A percentile compares a stretch with the other conserved stretches of the same genome.
Evolutionary conservation across 176 grass and related monocot genomes (phyloP).

Genomic region (Cenchrus americanus): DNA sequence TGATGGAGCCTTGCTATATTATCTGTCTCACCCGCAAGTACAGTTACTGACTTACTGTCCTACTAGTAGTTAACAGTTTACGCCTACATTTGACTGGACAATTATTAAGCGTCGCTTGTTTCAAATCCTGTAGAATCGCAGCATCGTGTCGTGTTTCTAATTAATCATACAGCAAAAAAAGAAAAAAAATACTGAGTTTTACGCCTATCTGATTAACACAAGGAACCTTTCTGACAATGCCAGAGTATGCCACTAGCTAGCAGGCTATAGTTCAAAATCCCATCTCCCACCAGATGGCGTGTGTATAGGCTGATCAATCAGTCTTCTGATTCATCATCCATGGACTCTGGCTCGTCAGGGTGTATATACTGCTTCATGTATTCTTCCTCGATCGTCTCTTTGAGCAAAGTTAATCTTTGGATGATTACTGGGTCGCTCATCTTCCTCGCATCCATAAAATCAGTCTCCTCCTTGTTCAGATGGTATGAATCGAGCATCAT

Average conservation of each 20-base stretch:
- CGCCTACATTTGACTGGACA: background rate
- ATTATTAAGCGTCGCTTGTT: no score
- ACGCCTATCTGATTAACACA: background rate
- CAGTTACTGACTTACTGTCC: no score
- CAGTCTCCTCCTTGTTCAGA: constrained; percentile 85
- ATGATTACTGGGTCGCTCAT: constrained; percentile 83
- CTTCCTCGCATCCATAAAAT: constrained; percentile 73
- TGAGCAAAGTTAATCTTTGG: constrained; percentile 77
- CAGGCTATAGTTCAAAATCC: background rate
- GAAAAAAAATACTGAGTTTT: background rate
- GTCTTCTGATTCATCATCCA: constrained; percentile 27
- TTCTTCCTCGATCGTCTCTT: constrained; percentile 79
- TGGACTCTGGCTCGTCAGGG: constrained; percentile 52
- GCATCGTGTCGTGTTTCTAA: background rate
- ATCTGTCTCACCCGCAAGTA: background rate
- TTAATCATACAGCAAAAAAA: background rate
- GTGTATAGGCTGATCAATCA: background rate
- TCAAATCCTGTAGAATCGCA: background rate
- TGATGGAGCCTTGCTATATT: background rate
- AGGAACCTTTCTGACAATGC: background rate
- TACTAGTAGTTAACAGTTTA: background rate
- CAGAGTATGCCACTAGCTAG: background rate
- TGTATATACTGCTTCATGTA: constrained; percentile 71
- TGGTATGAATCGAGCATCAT: constrained; percentile 88
- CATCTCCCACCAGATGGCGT: background rate